Evolutionary conservation across 192 early-diverging fungal genomes (phyloP).

Genomic region (Coemansia sp.): DNA sequence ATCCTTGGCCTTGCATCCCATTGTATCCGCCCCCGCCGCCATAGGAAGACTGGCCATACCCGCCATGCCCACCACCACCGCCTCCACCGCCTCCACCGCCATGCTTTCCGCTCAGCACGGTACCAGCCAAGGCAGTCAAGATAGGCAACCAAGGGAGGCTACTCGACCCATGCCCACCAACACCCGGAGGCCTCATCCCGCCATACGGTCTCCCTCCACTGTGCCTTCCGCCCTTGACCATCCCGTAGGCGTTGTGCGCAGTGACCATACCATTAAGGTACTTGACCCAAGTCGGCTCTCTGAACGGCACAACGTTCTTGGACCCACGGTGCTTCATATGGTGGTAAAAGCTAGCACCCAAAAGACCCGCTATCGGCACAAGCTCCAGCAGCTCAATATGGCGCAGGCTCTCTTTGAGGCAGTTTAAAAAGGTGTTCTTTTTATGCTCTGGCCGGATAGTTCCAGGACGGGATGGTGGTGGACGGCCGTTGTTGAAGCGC

Average conservation of each 20-base stretch:
- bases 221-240: constrained; percentile 5
- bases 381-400: constrained; percentile 17
- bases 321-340: constrained; percentile 13
- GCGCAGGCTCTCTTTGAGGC: constrained; percentile 35
- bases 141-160: constrained; percentile 22
- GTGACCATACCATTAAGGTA: constrained; percentile 19
- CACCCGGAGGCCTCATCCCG: too few relatives aligned
- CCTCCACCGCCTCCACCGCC: constrained; percentile 7
- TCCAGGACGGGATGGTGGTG: constrained; percentile 2
- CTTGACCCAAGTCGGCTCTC: constrained; percentile 33
- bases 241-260: constrained; percentile 25
- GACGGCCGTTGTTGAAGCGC: too few relatives aligned
- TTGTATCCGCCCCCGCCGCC: constrained; percentile 15
- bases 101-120: constrained; percentile 5
- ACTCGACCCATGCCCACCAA: too few relatives aligned
- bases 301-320: constrained; percentile 11
- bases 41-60: not conserved
- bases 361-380: constrained; percentile 22
- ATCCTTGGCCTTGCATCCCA: too few relatives aligned
- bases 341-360: constrained; percentile 35
- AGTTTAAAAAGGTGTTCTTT: constrained; percentile 17
- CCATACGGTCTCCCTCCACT: not conserved
- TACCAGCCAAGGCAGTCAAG: constrained; percentile 18
- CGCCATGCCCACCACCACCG: not conserved
- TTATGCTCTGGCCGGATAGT: too few relatives aligned